Evolutionary conservation across 345 rosid genomes (phyloP), one percentile per base, ranked within the genome.

Genomic region (Turnera subulata): DNA sequence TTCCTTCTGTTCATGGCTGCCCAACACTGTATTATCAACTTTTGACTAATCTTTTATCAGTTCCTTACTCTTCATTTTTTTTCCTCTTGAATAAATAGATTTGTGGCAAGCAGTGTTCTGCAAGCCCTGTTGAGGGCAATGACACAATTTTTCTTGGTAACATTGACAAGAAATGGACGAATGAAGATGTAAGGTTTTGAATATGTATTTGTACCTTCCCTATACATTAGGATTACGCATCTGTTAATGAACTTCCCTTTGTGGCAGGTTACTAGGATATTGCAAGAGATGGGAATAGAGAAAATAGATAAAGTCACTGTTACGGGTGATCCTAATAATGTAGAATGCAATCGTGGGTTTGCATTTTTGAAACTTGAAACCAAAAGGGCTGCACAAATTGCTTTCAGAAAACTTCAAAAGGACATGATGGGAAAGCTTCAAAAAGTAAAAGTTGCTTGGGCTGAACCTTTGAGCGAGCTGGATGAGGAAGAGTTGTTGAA

Each of bases 121-220:
- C 64, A 26, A 54, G 54, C 24, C 71, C 64, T 21, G 76, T 66
- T 52, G 76, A 65, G 51, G 76, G 71, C 38, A 65, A 71, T 52
- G 76, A 65, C 64, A 71, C 76, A 17, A 50, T 71, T 47, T 71
- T 60, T 56, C 67, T 71, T 50, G 76, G 76, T 38, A 71, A 66
- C 46, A 65, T 71, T 57, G 65, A 65, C 64, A 71, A 56, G 64
- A 66, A 56, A 26, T 71, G 76, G 76, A 61, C 25, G 53, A 53
- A 56, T 26, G 63, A 51, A 46, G 76, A 71, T 66, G 76, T 71
- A 71, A 65, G 76, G 26, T 37, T 42, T 50, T 50, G 9, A 7
- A 3, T 33, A 13, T 42, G 6, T 50, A 22, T 61, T 56, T 52
- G 33, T 49, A 54, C 39, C 32, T 46, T 56, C 32, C 11, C 29